Evolutionary conservation across 2,329 filamentous ascomycete species (phyloP), one percentile per base, ranked within the genome.

Genomic region (Diaporthe vaccinii): DNA sequence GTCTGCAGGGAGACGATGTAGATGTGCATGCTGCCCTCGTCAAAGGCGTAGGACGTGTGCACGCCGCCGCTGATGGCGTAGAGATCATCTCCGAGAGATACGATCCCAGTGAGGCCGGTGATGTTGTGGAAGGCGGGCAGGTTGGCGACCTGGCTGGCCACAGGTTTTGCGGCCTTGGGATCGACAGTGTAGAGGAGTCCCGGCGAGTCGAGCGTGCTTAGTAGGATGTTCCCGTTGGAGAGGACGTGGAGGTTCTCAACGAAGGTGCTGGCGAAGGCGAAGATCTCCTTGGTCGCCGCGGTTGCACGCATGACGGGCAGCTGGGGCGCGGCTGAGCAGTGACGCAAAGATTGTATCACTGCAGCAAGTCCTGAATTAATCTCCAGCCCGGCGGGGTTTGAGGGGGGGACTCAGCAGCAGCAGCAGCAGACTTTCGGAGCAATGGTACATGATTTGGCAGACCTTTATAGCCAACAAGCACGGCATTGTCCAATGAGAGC

Each of bases 181-280:
- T 59, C 57, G 57, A 59, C n/a, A 9, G 36, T 59, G 22, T 39
- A 59, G 34, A 59, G 57, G 22, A 59, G 57, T 0, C 57, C 57
- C 10, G 57, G 34, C 10, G 57, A 59, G 12, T 59, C 34, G 22
- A 39, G 34, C 12, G 57, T 59, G 57, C 34, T 59, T 4, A 59
- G 10, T 1, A 59, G 57, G 22, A 59, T n/a, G 14, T 25, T 59
- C 7, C 57, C 57, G n/a, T 59, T 15, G 34, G 57, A 22, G 22
- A 59, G 57, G 34, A 59, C 57, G 34, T 59, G 57, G 10, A 59
- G 57, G 22, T 59, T 59, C 57, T 59, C 57, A 34, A 59, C 25
- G 34, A 59, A 39, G 1, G 34, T 25, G 17, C 22, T 59, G 5
- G 10, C 22, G 3, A 59, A 59, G 22, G 57, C 34, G 12, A 59